A percentile compares a stretch with the other conserved stretches of the same genome.
phyloP scores from a whole-genome alignment of 2,329 filamentous ascomycete species.

The Claviceps citrina region DNA sequence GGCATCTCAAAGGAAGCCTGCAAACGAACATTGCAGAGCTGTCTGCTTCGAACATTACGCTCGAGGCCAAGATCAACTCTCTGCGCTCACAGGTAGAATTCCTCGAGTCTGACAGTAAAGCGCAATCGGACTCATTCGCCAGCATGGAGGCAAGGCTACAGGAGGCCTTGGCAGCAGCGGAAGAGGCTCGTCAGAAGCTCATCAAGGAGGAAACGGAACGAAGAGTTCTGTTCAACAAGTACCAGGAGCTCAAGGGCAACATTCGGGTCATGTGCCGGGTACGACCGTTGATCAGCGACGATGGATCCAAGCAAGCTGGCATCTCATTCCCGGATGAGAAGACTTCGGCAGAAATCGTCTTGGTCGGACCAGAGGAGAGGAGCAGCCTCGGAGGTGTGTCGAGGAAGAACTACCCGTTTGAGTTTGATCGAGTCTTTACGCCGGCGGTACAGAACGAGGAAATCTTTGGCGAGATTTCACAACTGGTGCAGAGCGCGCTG shows the following conservation, averaged over 20 bases:
- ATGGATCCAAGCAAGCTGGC: conserved; percentile 51
- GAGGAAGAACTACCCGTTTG: conserved; percentile 69
- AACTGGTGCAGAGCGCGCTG: conserved; percentile 87
- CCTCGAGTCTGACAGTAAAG: conserved; percentile 76
- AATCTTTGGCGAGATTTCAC: conserved; percentile 91
- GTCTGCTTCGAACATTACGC: conserved; percentile 43
- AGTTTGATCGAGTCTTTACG: conserved; percentile 85
- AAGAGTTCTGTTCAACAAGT: conserved; percentile 88
- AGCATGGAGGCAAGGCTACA: conserved; percentile 67
- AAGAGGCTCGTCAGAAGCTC: conserved; percentile 62
- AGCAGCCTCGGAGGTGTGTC: conserved; percentile 62
- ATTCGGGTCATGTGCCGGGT: conserved; percentile 97
- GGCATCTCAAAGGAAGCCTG: conserved; percentile 39
- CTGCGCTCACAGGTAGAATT: conserved; percentile 75
- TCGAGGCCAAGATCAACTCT: conserved; percentile 62
- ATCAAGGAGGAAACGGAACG: conserved; percentile 83
- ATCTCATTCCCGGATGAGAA: conserved; percentile 71
- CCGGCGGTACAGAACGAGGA: conserved; percentile 64
- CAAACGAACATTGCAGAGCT: conserved; percentile 41
- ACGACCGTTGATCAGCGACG: conserved; percentile 49
- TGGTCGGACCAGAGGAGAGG: conserved; percentile 70
- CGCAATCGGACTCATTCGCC: conserved; percentile 73
- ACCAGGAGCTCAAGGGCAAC: conserved; percentile 94
- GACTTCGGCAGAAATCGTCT: conserved; percentile 72
- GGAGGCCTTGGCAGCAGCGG: conserved; percentile 55